Percentiles rank a stretch among this genome's conserved stretches.
These are phyloP conservation scores for Ogataea henricii DNA, from an alignment of 805 yeast genomes.

Conservation along the genomic window DNA sequence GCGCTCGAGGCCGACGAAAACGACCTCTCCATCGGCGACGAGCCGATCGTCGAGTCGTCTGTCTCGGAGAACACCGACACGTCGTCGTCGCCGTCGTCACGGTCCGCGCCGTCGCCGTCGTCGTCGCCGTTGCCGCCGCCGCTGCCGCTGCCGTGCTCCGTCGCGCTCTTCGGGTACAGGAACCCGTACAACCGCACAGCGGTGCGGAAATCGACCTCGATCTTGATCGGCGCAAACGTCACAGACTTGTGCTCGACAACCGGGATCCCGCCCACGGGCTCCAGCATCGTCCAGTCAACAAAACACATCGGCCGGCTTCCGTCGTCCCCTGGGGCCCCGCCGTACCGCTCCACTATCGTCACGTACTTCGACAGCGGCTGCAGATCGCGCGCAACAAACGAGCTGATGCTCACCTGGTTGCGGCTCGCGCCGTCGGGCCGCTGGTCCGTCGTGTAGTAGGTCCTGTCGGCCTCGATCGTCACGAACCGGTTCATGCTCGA, in stretches of 20 bases:
- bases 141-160: slow-evolving; percentile 8
- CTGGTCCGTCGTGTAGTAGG: slow-evolving; percentile 61
- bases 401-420: slow-evolving; percentile 61
- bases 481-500: slow-evolving; percentile 64
- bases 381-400: slow-evolving; percentile 73
- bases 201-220: slow-evolving; percentile 58
- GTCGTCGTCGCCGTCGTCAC: slow-evolving; percentile 5
- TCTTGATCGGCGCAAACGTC: slow-evolving; percentile 51
- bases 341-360: slow-evolving; percentile 55
- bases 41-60: slow-evolving; percentile 5
- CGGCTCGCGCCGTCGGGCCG: slow-evolving; percentile 68
- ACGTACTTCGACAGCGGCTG: slow-evolving; percentile 61
- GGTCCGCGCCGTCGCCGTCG: slow-evolving; percentile 5
- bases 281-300: slow-evolving; percentile 55
- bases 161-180: slow-evolving; percentile 28
- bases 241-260: slow-evolving; percentile 54
- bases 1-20: slow-evolving; percentile 14
- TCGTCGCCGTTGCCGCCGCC: background rate
- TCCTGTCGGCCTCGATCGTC: slow-evolving; percentile 67
- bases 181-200: slow-evolving; percentile 48
- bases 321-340: slow-evolving; percentile 11
- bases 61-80: background rate
- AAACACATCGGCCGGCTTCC: slow-evolving; percentile 37
- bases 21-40: slow-evolving; percentile 3
- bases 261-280: slow-evolving; percentile 66